Base-by-base conservation (phyloP, 208 protist genomes). In the Lotmaria passim region DNA sequence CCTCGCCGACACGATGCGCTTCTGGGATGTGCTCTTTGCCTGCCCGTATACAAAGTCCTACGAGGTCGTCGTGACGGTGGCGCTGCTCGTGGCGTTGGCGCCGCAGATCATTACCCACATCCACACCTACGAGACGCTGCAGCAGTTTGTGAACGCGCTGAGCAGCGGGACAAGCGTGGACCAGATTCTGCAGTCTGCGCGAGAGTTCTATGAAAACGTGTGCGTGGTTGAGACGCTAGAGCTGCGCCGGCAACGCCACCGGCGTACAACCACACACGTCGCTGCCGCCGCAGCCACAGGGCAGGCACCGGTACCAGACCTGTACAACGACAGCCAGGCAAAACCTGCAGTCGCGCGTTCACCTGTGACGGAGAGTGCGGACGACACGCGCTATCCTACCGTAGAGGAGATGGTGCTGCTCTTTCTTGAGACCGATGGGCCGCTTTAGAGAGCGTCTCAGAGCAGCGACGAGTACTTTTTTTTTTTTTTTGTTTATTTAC, bases 21-120 rank as follows among this genome's bases (percentile, higher is more conserved):
- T 97, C 10, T 97, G 93, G 92, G 93, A 97, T 57, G 84, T 86
- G 4, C 60, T 97, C 30, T 86, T 94, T 39, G 77, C 75, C 39
- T 92, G 79, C 33, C 88, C 87, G 0, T 84, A 87, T 62, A 89
- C 81, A 3, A 52, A 57, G 17, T 62, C 86, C 4, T 95, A 89
- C 79, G 86, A 95, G 30, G 61, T 95, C 6, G 70, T 95, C 67
- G 69, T 95, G 53, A 73, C 84, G 7, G 86, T 81, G 11, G 85
- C 77, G 11, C 50, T 95, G 33, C 80, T 95, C 11, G 69, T 76
- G 34, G 69, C 66, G 6, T 34, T 90, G n/a, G 51, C 73, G 7
- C 58, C 73, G 23, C 82, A 88, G 65, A 91, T 95, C 47, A 48
- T 85, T 7, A 70, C 75, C 4, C 73, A 85, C 34, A 56, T 81